These are phyloP conservation scores for Monosporascus sp. DNA, from an alignment of 2,329 filamentous ascomycete genomes.

Conservation along the genomic window DNA sequence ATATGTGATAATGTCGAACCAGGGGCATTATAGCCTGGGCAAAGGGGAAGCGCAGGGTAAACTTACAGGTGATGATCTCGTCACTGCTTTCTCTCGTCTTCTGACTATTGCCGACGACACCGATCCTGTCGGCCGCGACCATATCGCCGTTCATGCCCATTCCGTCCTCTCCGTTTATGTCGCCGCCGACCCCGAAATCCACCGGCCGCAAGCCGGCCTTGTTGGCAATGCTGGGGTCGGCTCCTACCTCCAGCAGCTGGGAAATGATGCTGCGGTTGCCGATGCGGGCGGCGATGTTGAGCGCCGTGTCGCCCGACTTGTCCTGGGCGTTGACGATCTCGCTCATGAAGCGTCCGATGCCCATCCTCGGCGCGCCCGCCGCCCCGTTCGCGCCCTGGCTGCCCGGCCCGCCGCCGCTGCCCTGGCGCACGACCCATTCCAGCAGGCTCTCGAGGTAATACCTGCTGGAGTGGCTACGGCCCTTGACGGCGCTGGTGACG, in stretches of 20 bases:
- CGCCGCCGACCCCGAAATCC: constrained; percentile 89
- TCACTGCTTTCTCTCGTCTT: constrained; percentile 68
- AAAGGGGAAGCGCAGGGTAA: background rate
- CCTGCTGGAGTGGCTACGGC: constrained; percentile 82
- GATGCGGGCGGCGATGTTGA: constrained; percentile 90
- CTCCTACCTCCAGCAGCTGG: constrained; percentile 92
- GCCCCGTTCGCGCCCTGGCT: constrained; percentile 38
- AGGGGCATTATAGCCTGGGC: no score
- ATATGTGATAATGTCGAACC: no score
- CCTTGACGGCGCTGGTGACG: constrained; percentile 91
- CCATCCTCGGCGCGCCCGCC: constrained; percentile 60
- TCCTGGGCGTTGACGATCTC: constrained; percentile 97
- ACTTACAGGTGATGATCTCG: constrained; percentile 74
- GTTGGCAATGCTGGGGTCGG: constrained; percentile 88
- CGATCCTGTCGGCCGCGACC: constrained; percentile 37
- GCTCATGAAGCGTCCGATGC: constrained; percentile 87
- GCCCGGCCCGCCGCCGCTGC: constrained; percentile 61
- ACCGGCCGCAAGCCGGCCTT: constrained; percentile 80
- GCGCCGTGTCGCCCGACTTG: constrained; percentile 86
- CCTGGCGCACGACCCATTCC: constrained; percentile 89
- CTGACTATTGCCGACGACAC: constrained; percentile 41
- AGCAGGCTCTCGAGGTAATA: constrained; percentile 94
- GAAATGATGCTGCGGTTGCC: constrained; percentile 93
- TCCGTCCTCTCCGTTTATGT: constrained; percentile 39
- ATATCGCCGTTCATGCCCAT: constrained; percentile 8